phyloP scores from a whole-genome alignment of 345 rosid species.

The Turnera subulata region DNA sequence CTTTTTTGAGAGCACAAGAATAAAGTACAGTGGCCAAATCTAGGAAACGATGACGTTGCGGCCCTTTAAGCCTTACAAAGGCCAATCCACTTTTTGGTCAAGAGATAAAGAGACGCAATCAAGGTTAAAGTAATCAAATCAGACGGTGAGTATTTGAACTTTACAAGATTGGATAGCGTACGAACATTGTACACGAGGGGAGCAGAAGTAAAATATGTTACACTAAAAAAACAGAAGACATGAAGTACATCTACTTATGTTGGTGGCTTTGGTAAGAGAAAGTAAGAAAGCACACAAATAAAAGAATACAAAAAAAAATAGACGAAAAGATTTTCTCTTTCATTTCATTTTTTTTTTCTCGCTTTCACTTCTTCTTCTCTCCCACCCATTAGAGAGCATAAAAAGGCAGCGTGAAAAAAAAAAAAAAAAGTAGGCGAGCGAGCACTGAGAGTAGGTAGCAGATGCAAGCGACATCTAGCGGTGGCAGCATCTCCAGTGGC shows the following conservation, averaged over 20 bases:
- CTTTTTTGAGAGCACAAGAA: background rate
- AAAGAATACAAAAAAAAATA: background rate
- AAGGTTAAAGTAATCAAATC: background rate
- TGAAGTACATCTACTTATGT: no score
- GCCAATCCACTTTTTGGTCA: background rate
- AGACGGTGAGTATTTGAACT: no score
- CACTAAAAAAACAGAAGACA: no score
- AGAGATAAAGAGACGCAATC: background rate
- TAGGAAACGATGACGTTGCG: conserved; percentile 17
- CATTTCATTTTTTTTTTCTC: background rate
- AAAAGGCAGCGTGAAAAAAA: background rate
- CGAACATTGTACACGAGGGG: no score
- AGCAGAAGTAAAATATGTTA: no score
- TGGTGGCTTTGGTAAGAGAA: background rate
- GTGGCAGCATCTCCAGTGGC: conserved; percentile 30
- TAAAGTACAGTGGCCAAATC: conserved; percentile 5
- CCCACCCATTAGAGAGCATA: no score
- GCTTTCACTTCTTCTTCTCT: background rate
- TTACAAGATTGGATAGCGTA: no score
- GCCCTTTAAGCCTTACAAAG: background rate
- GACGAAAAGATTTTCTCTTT: background rate
- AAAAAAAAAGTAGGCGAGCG: background rate
- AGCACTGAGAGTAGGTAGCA: conserved; percentile 20
- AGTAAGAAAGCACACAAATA: no score
- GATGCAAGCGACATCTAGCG: conserved; percentile 57